These are phyloP conservation scores for Termitomyces sp. DNA, from an alignment of 1,284 basidiomycete genomes.

Conservation along the genomic window DNA sequence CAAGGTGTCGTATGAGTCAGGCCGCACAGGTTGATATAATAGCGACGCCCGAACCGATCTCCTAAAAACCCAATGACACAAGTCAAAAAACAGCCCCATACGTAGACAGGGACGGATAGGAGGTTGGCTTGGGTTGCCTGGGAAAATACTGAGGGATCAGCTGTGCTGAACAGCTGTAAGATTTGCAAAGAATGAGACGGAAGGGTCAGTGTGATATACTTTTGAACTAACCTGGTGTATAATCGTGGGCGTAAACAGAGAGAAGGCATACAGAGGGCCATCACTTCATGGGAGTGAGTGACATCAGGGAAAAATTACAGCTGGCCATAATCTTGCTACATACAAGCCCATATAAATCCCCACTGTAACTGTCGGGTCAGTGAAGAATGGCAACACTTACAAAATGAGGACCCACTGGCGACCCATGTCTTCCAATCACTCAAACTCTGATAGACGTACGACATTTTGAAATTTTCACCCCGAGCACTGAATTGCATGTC, in stretches of 20 bases:
- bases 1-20: neutral
- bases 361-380: slow-evolving; percentile 32
- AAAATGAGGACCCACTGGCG: slow-evolving; percentile 42
- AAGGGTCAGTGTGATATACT: neutral
- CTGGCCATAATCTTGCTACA: slow-evolving; percentile 9
- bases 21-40: slow-evolving; percentile 54
- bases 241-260: slow-evolving; percentile 63
- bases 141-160: slow-evolving; percentile 39
- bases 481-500: slow-evolving; percentile 69
- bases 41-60: slow-evolving; percentile 54
- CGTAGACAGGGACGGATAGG: slow-evolving; percentile 66
- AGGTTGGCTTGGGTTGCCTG: slow-evolving; percentile 63
- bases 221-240: slow-evolving; percentile 44
- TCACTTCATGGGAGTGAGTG: slow-evolving; percentile 29
- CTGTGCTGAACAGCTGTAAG: slow-evolving; percentile 9
- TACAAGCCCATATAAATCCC: slow-evolving; percentile 53
- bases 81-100: slow-evolving; percentile 59
- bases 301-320: slow-evolving; percentile 23
- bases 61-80: slow-evolving; percentile 52
- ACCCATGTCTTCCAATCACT: slow-evolving; percentile 73
- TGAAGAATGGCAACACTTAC: neutral
- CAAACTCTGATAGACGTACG: slow-evolving; percentile 57
- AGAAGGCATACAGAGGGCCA: slow-evolving; percentile 67
- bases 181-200: neutral
- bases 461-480: slow-evolving; percentile 58